Base-by-base conservation (phyloP, 352 stramenopile genomes). In the Globisporangium uncinulatum region DNA sequence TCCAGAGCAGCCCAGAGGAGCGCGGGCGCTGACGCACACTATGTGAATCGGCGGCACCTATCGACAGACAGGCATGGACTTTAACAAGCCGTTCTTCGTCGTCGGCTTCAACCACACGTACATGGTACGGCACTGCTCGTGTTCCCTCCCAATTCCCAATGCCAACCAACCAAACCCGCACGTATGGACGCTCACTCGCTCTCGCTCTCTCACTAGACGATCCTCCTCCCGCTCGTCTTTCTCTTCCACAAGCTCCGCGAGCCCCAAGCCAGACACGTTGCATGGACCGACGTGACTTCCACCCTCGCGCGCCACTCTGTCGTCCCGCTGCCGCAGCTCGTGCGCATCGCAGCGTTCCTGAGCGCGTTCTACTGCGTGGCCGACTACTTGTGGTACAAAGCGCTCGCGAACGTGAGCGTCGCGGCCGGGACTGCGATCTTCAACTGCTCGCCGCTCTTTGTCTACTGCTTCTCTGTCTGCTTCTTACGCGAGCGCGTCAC, bases 381-480 rank as follows among this genome's bases (percentile, higher is more conserved):
- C 24, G 76, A 87, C 58, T 87, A 82, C 68, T 84, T 87, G 56
- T 85, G 74, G 76, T 87, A 75, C 59, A 66, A 70, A 0, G 65
- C 76, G 29, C 56, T 87, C 4, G 51, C 66, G 20, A 68, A 65
- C 56, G 58, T 85, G 56, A 85, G 63, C 42, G 74, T 85, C 10
- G 66, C 68, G 8, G 66, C 70, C 0, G 71, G 72, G 17, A 83
- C 69, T 0, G 72, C 74, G 10, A 81, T 87, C 56, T 84, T 80
- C 72, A 87, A 83, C 56, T 72, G 65, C 54, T 76, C 74, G 15
- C 76, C 76, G 32, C 63, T 87, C 11, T 85, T 87, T 54, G 76
- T 87, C 6, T 87, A 83, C 67, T 83, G 70, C 61, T 87, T 87
- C 55, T 87, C 76, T 8, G 71, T 87, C 43, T 87, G 74, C 58